These are phyloP conservation scores for Didymosphaeria variabile DNA, from an alignment of 2,329 filamentous ascomycete species.

Conservation along the genomic window DNA sequence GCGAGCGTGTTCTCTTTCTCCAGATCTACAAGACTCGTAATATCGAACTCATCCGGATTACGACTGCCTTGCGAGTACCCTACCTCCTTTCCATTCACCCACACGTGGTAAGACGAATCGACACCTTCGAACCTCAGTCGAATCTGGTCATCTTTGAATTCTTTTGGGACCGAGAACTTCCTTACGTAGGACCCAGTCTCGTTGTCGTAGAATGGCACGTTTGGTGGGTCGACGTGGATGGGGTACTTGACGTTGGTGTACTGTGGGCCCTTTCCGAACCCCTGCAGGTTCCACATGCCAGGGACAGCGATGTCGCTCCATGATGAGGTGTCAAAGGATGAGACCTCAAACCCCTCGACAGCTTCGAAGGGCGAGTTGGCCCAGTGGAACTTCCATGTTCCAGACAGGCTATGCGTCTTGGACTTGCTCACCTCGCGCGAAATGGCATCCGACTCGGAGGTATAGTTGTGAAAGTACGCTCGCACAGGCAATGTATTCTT, in stretches of 20 bases:
- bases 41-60: conserved; percentile 75
- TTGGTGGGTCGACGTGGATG: conserved; percentile 71
- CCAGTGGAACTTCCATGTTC: conserved; percentile 53
- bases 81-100: conserved; percentile 69
- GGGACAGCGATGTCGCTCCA: conserved; percentile 69
- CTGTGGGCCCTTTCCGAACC: conserved; percentile 68
- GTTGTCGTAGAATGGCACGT: conserved; percentile 68
- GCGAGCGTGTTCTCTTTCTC: conserved; percentile 63
- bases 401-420: conserved; percentile 43
- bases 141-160: conserved; percentile 63
- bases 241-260: conserved; percentile 75
- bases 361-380: conserved; percentile 48
- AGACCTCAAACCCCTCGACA: conserved; percentile 43
- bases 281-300: conserved; percentile 75
- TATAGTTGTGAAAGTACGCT: conserved; percentile 65
- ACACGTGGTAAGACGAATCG: conserved; percentile 75
- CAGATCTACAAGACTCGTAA: conserved; percentile 61
- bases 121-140: conserved; percentile 76
- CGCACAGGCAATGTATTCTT: conserved; percentile 67
- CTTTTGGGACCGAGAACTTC: conserved; percentile 62
- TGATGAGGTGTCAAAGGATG: conserved; percentile 47
- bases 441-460: conserved; percentile 60
- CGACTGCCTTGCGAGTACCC: conserved; percentile 75
- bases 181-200: conserved; percentile 71
- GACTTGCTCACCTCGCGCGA: conserved; percentile 47